Evolutionary conservation across 1,139 yeast genomes (phyloP), one percentile per base, ranked within the genome.

Genomic region (Yamadazyma taylorii): DNA sequence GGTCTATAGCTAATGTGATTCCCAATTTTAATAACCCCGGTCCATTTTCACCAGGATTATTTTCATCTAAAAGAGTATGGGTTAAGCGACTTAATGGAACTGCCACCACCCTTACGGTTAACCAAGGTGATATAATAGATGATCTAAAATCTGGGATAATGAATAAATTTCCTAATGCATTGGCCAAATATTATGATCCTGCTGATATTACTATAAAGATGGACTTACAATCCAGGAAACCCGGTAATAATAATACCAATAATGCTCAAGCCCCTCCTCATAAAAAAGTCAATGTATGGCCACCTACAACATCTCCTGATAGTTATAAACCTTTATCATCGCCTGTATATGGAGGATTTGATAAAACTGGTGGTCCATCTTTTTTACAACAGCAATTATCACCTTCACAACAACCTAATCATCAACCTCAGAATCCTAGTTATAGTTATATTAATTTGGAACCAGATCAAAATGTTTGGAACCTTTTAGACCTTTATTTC

Each of bases 381-480:
- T n/a, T n/a, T n/a, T n/a, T n/a, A 21, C 16, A 12, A 9, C 38
- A 28, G 23, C 32, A 11, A 21, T 26, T 42, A 13, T 33, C 45
- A 15, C 30, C 33, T 9, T 17, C 32, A 35, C 48, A 23, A 22
- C n/a, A n/a, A n/a, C n/a, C n/a, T n/a, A n/a, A n/a, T n/a, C n/a
- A n/a, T n/a, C 35, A 27, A 16, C 13, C 35, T 4, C 27, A 5
- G 9, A 11, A 22, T 17, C 30, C 31, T 26, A 25, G 41, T 22
- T 50, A 46, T 33, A 48, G 52, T 24, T 48, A 35, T 17, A 42
- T 56, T 17, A 57, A 60, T n/a, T 56, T 84, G 15, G 81, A 77
- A 40, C 88, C 95, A 0, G 94, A 86, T 53, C 78, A 75, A 38
- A 56, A 67, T 24, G 81, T 86, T 2, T 80, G 80, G 76, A 61